Percentiles rank a stretch among this genome's conserved stretches.
phyloP scores from a whole-genome alignment of 352 stramenopile genomes.

The Phytopythium vexans region DNA sequence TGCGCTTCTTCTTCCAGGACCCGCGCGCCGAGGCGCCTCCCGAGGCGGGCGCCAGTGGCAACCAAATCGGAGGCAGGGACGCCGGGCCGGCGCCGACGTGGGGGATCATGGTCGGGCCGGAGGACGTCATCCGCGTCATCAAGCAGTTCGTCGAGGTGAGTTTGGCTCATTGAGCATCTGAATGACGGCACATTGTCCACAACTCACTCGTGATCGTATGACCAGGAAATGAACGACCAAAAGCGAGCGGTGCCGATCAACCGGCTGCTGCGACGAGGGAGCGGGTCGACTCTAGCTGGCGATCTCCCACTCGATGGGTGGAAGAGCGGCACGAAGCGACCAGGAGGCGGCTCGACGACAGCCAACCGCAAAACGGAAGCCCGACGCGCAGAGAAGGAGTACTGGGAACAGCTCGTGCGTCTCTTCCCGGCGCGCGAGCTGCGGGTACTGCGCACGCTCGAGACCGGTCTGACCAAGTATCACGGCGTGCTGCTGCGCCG shows the following conservation, averaged over 20 bases:
- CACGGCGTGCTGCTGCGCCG: conserved; percentile 75
- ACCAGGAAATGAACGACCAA: conserved; percentile 63
- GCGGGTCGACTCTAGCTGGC: conserved; percentile 2
- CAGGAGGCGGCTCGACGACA: conserved; percentile 11
- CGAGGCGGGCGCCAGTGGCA: conserved; percentile 22
- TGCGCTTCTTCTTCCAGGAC: conserved; percentile 78
- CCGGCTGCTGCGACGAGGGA: conserved; percentile 37
- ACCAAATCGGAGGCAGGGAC: conserved; percentile 3
- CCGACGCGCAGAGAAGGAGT: conserved; percentile 60
- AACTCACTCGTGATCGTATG: too few relatives aligned
- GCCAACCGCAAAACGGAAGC: conserved; percentile 29
- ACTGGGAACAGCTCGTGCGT: conserved; percentile 75
- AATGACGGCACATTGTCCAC: neutral
- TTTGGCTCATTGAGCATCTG: conserved; percentile 8
- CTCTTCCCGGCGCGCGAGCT: conserved; percentile 67
- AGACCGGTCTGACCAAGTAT: conserved; percentile 83
- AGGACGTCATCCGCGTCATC: conserved; percentile 87
- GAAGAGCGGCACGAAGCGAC: neutral
- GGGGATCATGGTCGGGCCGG: conserved; percentile 70
- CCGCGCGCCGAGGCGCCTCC: conserved; percentile 43
- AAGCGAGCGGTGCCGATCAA: conserved; percentile 54
- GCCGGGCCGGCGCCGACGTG: conserved; percentile 14
- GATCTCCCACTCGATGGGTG: conserved; percentile 2
- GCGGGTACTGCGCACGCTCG: conserved; percentile 78
- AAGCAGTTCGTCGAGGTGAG: conserved; percentile 86